phyloP scores from a whole-genome alignment of 495 filamentous ascomycete genomes.

The Aspergillus saccharolyticus region DNA sequence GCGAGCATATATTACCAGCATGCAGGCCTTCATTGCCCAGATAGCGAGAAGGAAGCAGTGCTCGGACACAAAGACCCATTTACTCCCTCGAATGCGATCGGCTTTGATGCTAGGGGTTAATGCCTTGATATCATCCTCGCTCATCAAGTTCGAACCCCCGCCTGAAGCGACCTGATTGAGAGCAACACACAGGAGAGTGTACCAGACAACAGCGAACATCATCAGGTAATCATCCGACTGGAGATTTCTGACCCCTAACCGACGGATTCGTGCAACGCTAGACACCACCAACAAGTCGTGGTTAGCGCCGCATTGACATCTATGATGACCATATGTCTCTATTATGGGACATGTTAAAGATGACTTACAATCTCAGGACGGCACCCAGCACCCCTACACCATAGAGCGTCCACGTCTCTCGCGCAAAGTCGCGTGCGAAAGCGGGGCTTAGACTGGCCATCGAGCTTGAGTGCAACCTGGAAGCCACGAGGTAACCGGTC shows the following conservation, averaged over 20 bases:
- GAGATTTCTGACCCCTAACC: constrained; percentile 41
- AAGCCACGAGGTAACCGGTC: constrained; percentile 6
- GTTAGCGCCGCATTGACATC: not conserved
- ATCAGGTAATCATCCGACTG: constrained; percentile 52
- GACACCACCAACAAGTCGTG: not conserved
- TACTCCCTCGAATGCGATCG: constrained; percentile 46
- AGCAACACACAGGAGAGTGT: constrained; percentile 49
- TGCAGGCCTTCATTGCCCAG: constrained; percentile 49
- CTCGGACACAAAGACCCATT: constrained; percentile 54
- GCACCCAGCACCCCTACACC: constrained; percentile 40
- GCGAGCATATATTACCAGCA: constrained; percentile 51
- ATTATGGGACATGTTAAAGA: not conserved
- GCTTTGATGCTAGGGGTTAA: constrained; percentile 37
- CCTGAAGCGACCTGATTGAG: constrained; percentile 47
- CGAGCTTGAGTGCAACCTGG: constrained; percentile 20
- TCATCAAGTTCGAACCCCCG: constrained; percentile 52
- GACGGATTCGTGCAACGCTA: constrained; percentile 46
- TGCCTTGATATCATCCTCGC: constrained; percentile 30
- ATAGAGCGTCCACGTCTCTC: constrained; percentile 47
- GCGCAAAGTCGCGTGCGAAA: constrained; percentile 30
- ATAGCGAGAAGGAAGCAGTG: constrained; percentile 47
- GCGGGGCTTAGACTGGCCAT: constrained; percentile 36
- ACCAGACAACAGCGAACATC: constrained; percentile 44
- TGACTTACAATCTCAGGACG: constrained; percentile 40
- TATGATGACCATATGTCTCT: not conserved